Conservation (phyloP, 306 rosid genomes). For the Glycine latifolia region DNA sequence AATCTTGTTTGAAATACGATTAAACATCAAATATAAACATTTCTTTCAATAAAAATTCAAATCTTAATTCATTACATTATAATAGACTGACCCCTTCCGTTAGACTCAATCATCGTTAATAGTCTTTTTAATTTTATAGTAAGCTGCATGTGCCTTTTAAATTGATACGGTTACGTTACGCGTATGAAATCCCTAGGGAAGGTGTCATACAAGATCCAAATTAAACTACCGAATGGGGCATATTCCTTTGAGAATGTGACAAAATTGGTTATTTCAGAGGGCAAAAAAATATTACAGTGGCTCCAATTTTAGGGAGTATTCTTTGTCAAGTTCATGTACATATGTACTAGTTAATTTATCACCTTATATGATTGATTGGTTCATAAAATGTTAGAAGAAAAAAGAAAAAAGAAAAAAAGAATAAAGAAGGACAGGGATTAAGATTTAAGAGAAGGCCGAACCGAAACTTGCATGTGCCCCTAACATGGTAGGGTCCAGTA, state of each 20-base stretch:
- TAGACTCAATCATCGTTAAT: no score
- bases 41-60: no score
- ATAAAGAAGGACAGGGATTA: constrained; percentile 31
- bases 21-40: no score
- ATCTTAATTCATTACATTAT: no score
- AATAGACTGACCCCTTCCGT: no score
- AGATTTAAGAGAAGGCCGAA: constrained; percentile 46
- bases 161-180: constrained; percentile 4
- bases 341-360: background rate
- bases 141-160: constrained; percentile 25
- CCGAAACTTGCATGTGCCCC: constrained; percentile 52
- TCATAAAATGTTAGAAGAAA: constrained; percentile 18
- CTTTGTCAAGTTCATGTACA: constrained; percentile 48
- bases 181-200: constrained; percentile 19
- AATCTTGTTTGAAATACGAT: no score
- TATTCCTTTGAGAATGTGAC: constrained; percentile 37
- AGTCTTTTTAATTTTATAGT: no score
- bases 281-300: constrained; percentile 1
- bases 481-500: constrained; percentile 56
- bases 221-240: constrained; percentile 19
- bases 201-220: constrained; percentile 41
- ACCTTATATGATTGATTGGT: constrained; percentile 37
- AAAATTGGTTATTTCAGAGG: constrained; percentile 36
- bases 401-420: background rate
- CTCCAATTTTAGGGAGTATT: constrained; percentile 26